Conservation (phyloP, 768 basidiomycete genomes). For the Agaricus subrufescens region DNA sequence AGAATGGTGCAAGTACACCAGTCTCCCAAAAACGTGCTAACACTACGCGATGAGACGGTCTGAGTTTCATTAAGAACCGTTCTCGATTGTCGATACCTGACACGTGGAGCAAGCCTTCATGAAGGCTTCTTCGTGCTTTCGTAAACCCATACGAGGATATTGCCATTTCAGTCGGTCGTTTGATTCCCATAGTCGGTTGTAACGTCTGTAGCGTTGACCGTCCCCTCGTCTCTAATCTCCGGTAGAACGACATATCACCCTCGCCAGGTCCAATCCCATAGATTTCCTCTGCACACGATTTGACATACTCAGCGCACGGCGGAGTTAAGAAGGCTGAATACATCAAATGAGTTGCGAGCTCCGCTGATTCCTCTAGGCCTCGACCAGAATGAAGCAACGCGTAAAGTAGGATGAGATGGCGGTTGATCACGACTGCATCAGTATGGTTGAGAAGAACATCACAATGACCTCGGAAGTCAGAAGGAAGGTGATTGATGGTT, state of each 20-base stretch:
- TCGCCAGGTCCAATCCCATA: slow-evolving; percentile 26
- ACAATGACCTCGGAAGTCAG: slow-evolving; percentile 29
- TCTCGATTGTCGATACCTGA: slow-evolving; percentile 37
- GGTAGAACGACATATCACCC: slow-evolving; percentile 33
- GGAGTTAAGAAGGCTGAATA: slow-evolving; percentile 34
- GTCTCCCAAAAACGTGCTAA: slow-evolving; percentile 32
- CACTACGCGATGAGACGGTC: slow-evolving; percentile 35
- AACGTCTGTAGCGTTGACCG: slow-evolving; percentile 29
- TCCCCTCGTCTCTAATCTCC: slow-evolving; percentile 28
- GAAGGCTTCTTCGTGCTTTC: slow-evolving; percentile 24
- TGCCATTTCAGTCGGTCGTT: slow-evolving; percentile 35
- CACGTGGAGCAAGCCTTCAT: slow-evolving; percentile 28
- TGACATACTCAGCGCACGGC: slow-evolving; percentile 28
- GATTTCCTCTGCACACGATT: slow-evolving; percentile 28
- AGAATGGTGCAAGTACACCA: slow-evolving; percentile 34
- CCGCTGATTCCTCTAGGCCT: slow-evolving; percentile 36
- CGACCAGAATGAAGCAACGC: slow-evolving; percentile 33
- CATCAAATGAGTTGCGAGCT: slow-evolving; percentile 37
- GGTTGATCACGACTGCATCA: slow-evolving; percentile 32
- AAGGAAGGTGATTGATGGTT: slow-evolving; percentile 33
- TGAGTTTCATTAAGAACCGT: slow-evolving; percentile 31
- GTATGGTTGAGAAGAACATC: slow-evolving; percentile 35
- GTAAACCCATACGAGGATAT: slow-evolving; percentile 23
- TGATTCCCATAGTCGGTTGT: slow-evolving; percentile 31
- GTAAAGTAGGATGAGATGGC: slow-evolving; percentile 34